Conservation (phyloP, 768 basidiomycete genomes). For the Tulasnella calospora region DNA sequence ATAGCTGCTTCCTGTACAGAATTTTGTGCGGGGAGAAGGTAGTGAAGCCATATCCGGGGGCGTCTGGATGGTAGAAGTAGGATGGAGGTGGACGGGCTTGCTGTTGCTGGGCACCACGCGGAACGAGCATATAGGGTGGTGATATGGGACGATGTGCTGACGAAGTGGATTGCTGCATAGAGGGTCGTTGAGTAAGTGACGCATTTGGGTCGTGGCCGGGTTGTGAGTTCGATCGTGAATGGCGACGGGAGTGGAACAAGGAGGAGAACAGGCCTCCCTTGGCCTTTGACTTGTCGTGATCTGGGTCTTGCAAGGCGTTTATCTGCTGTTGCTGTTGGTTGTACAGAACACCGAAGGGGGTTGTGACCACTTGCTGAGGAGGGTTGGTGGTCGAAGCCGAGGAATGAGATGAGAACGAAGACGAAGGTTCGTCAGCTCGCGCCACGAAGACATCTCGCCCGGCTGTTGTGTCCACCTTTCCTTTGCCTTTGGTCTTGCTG, state of each 20-base stretch:
- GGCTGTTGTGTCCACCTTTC: not conserved
- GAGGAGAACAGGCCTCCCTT: not conserved
- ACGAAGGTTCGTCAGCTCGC: slow-evolving; percentile 19
- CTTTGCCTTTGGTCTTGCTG: slow-evolving; percentile 16
- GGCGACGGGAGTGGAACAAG: slow-evolving; percentile 1
- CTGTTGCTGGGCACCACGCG: slow-evolving; percentile 2
- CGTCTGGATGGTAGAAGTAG: slow-evolving; percentile 24
- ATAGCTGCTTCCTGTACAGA: slow-evolving; percentile 49
- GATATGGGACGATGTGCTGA: slow-evolving; percentile 14
- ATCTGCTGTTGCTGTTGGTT: not conserved
- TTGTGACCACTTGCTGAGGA: slow-evolving; percentile 20
- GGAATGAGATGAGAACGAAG: slow-evolving; percentile 23
- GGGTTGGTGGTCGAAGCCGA: slow-evolving; percentile 23
- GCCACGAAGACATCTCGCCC: slow-evolving; percentile 6
- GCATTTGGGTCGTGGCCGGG: not conserved
- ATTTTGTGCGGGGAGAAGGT: slow-evolving; percentile 64
- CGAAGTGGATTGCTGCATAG: not conserved
- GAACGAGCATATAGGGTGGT: slow-evolving; percentile 18
- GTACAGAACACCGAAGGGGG: not conserved
- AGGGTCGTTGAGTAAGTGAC: not conserved
- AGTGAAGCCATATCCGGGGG: slow-evolving; percentile 42
- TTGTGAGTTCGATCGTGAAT: not conserved
- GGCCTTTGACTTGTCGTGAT: not conserved
- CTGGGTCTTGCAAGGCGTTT: not conserved
- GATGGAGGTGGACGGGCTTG: slow-evolving; percentile 1